phyloP scores from a whole-genome alignment of 1,284 basidiomycete species.

The Cryptococcus hybrid region DNA sequence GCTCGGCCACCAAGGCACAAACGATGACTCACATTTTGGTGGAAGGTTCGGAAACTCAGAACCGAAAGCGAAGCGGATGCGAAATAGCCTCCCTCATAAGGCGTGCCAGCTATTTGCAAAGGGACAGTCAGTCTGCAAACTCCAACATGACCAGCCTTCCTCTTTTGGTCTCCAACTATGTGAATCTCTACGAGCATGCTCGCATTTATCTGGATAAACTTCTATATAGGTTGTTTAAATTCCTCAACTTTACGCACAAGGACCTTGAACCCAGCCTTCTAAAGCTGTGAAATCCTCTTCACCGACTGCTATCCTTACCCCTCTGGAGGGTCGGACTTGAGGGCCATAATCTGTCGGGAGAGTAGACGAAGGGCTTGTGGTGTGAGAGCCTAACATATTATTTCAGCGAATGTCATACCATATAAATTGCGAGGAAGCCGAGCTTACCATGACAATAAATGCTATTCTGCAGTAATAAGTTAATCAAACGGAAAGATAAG shows the following conservation, averaged over 20 bases:
- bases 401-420: too few relatives aligned
- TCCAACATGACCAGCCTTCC: conserved; percentile 19
- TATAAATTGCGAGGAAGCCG: too few relatives aligned
- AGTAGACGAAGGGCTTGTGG: conserved; percentile 54
- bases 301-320: conserved; percentile 72
- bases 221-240: neutral
- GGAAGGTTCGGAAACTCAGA: conserved; percentile 87
- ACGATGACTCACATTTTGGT: conserved; percentile 71
- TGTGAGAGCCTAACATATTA: conserved; percentile 46
- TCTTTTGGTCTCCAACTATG: neutral
- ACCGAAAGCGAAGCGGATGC: conserved; percentile 74
- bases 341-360: conserved; percentile 76
- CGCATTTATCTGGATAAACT: neutral
- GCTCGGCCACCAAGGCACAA: neutral
- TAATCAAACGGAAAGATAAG: neutral
- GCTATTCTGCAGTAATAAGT: neutral
- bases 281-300: conserved; percentile 65
- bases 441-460: too few relatives aligned
- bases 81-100: conserved; percentile 87
- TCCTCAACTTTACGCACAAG: conserved; percentile 29
- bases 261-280: conserved; percentile 49
- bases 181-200: neutral
- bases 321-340: conserved; percentile 77
- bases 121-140: neutral
- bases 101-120: conserved; percentile 67